Conservation (phyloP, 2,329 filamentous ascomycete genomes). For the Golovinomyces cichoracearum region DNA sequence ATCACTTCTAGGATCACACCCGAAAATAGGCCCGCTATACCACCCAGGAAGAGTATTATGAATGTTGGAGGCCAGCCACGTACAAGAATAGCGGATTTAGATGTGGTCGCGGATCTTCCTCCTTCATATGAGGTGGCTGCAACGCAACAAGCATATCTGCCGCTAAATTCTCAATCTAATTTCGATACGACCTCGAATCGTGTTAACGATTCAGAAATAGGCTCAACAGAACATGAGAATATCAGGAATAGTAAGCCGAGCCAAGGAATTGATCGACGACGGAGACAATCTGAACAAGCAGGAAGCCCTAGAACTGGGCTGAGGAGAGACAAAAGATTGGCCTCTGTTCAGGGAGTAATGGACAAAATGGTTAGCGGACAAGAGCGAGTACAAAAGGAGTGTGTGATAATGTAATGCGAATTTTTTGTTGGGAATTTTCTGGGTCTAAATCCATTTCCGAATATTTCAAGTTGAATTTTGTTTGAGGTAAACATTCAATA, state of each 20-base stretch:
- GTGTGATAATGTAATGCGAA: neutral
- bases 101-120: conserved; percentile 24
- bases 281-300: neutral
- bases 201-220: neutral
- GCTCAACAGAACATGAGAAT: neutral
- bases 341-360: neutral
- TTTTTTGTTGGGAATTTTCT: neutral
- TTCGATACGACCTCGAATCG: conserved; percentile 1
- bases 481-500: too few species aligned
- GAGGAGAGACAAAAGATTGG: neutral
- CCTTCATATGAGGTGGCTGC: conserved; percentile 41
- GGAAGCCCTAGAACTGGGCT: neutral
- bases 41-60: conserved; percentile 17
- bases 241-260: neutral
- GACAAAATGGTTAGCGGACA: neutral
- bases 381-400: neutral
- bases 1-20: conserved; percentile 4
- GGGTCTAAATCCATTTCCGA: too few species aligned
- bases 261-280: neutral
- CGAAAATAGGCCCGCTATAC: conserved; percentile 18
- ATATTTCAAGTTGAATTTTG: too few species aligned
- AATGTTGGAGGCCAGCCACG: conserved; percentile 1
- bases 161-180: conserved; percentile 15
- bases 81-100: conserved; percentile 2
- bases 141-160: conserved; percentile 27